Base-by-base conservation (phyloP, 139 green algal species). In the Picochlorum sp. region DNA sequence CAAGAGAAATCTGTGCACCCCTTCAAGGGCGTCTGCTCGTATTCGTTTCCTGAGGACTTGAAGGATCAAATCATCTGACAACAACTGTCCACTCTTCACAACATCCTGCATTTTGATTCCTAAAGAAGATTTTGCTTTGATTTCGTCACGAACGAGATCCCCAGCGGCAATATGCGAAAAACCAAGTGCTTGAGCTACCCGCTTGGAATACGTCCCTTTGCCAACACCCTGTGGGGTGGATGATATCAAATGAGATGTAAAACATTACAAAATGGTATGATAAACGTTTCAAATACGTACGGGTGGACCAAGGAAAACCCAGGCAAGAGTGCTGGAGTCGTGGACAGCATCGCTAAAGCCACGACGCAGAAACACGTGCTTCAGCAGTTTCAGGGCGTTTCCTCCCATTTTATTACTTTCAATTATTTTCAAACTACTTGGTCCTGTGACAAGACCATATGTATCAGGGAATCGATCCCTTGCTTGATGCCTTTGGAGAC, bases 121-220 rank as follows among this genome's bases (percentile, higher is more conserved):
- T 0, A 87, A 37, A 1, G 64, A 63, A 11, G 74, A 93, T 14
- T 79, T 74, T 9, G 61, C 68, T 45, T 85, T 84, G 6, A 99
- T 94, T 57, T 98, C 85, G 1, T 71, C 73, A 0, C 94, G 78
- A 6, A 98, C 89, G 3, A 98, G 69, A 74, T 99, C 94, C 4
- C 94, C 94, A 6, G 87, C 88, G 24, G 91, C 84, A 56, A 99
- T 93, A 71, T 99, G 94, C 0, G 79, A 49, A 20, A 98, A 70
- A 4, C 78, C 78, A 30, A 97, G 73, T 2, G 73, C 58, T 41
- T 87, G 79, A 3, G 94, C 83, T 0, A 95, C 71, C 2, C 89
- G 68, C 8, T 74, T 87, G 2, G 87, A 84, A 68, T 98, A 98
- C 3, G 93, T 98, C 34, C 92, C 93, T 60, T 98, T 98, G 8